Evolutionary conservation across 495 filamentous ascomycete species (phyloP), one percentile per base, ranked within the genome.

Genomic region (Massariosphaeria phaeospora): DNA sequence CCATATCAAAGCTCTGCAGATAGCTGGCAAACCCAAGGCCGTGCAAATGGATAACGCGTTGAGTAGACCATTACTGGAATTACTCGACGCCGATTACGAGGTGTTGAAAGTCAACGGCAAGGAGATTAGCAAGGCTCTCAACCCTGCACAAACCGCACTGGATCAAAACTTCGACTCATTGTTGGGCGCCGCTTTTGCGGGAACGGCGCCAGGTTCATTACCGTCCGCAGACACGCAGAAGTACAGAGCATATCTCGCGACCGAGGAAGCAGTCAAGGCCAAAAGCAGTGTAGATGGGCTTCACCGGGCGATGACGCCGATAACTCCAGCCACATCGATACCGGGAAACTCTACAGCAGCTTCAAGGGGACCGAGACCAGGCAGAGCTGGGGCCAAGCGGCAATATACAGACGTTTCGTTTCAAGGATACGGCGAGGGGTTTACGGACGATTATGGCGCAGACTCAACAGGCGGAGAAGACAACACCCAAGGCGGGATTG

Each of bases 401-500:
- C 72, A 80, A 58, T 88, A 88, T 63, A 78, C 82, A 62, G 84
- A 86, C 25, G 71, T 72, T 38, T 83, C 79, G 59, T 88, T 83
- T 65, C 78, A 78, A 46, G 84, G 84, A 3, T 88, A 88, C 57
- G 79, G 76, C 43, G 83, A 85, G 70, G 83, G 79, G 10, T 83
- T 70, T 65, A 71, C 72, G 10, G 79, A 82, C 63, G 80, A 82
- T 47, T 78, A 81, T 52, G 77, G 77, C 44, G 80, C 79, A 20
- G 69, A 73, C 31, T 65, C 66, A 48, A 62, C 59, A 25, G 61
- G 44, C 18, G 65, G 65, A 10, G 69, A 70, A 33, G 70, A 66
- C 43, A 59, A 62, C 53, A 57, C 59, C 47, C 20, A 58, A 39
- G 41, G 64, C 61, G 44, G 58, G 33, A 58, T 58, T 35, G 72